A percentile compares a stretch with the other conserved stretches of the same genome.
These are phyloP conservation scores for Colletotrichum lentis DNA, from an alignment of 2,329 filamentous ascomycete genomes.

Conservation along the genomic window DNA sequence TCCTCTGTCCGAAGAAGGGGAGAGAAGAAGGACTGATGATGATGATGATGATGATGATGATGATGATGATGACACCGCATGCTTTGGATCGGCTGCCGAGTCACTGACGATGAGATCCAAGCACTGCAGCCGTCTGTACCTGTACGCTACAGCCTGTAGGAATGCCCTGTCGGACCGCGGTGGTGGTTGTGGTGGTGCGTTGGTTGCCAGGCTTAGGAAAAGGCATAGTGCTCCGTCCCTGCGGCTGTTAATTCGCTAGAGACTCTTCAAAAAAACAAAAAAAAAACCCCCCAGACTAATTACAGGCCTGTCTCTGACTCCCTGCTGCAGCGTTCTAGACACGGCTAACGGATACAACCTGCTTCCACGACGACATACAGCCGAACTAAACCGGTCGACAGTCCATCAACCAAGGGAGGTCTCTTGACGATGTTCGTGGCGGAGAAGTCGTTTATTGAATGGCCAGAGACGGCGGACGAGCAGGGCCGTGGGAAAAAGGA, in stretches of 20 bases:
- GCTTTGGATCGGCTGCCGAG: background rate
- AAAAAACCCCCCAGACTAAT: background rate
- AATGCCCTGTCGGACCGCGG: background rate
- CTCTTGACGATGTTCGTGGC: background rate
- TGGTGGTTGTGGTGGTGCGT: background rate
- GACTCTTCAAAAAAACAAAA: background rate
- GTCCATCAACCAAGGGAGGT: no score
- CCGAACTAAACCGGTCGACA: background rate
- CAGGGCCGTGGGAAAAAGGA: fast-evolving
- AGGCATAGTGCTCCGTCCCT: background rate
- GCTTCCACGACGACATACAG: background rate
- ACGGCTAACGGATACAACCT: background rate
- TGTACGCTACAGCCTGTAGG: background rate
- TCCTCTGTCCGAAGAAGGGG: background rate
- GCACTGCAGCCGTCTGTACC: background rate
- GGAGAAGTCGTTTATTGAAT: no score
- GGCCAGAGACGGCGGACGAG: background rate
- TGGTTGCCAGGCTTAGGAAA: background rate
- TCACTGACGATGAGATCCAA: background rate
- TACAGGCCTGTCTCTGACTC: background rate
- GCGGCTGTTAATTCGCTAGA: background rate
- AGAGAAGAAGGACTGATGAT: background rate
- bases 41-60: background rate
- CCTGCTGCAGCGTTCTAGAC: background rate
- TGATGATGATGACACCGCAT: background rate